phyloP scores from a whole-genome alignment of 768 basidiomycete species.

The Pleurotus citrinopileatus region DNA sequence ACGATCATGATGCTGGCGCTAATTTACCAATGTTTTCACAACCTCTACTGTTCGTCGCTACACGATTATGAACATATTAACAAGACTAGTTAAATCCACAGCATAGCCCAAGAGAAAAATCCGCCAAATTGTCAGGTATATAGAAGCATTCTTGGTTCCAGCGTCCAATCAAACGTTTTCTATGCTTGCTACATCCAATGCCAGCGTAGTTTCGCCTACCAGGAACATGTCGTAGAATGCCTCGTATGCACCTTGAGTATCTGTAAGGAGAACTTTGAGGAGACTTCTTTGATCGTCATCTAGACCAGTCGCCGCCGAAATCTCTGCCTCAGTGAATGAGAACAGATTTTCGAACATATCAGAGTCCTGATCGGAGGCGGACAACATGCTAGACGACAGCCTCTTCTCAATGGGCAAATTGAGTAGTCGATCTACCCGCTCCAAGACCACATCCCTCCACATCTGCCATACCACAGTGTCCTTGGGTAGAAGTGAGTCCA shows the following conservation, averaged over 20 bases:
- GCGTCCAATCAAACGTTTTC: neutral
- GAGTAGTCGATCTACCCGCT: neutral
- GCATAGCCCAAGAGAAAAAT: too few relatives aligned
- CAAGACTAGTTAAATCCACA: too few relatives aligned
- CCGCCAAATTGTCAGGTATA: too few relatives aligned
- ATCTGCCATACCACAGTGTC: conserved; percentile 1
- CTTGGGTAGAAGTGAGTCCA: conserved; percentile 7
- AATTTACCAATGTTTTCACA: too few relatives aligned
- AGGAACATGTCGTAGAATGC: conserved; percentile 5
- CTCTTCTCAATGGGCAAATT: neutral
- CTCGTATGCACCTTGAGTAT: conserved; percentile 5
- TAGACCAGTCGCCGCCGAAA: neutral
- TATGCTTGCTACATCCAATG: neutral
- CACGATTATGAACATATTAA: too few relatives aligned
- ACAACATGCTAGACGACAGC: neutral
- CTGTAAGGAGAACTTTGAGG: neutral
- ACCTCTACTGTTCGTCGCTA: too few relatives aligned
- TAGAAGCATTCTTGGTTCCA: too few relatives aligned
- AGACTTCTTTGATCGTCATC: neutral
- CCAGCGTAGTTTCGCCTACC: neutral
- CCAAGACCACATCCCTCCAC: neutral
- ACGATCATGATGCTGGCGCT: too few relatives aligned
- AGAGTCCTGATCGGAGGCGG: neutral
- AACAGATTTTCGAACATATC: neutral
- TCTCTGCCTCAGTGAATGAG: neutral